Evolutionary conservation across 768 basidiomycete species (phyloP), one percentile per base, ranked within the genome.

Genomic region (Galerina marginata): DNA sequence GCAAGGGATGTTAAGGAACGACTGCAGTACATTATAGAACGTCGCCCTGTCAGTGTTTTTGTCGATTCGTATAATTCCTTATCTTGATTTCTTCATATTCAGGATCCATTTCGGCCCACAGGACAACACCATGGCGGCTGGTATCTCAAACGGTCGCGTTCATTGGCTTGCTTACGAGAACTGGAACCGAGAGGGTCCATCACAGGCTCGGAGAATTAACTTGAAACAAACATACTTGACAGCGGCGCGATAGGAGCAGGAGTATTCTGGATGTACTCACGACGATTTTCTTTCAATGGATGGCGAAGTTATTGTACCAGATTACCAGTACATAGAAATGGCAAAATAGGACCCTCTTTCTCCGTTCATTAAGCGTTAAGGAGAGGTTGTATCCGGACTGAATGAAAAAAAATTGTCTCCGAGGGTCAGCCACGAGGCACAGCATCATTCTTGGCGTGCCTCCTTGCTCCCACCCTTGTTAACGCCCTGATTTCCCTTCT

Each of bases 121-220:
- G 55, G 73, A 75, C 58, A 77, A 79, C 59, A 65, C 72, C 54
- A 33, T 66, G 74, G 36, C 75, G 65, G 15, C 29, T 80, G 79
- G 79, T 72, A 74, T 63, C 72, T 79, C 52, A 80, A 79, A 60
- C 73, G 74, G 26, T 77, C 77, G 6, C 75, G 78, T 40, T 79
- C 78, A 29, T 62, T 76, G 36, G 69, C 70, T 3, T 74, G 71
- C 54, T 59, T 80, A 42, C 74, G 73, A 26, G 78, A 80, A 64
- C 69, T 79, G 47, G 42, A 55, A 47, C 29, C 44, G 16, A 58
- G 29, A n/a, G n/a, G 23, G 38, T 20, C 42, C n/a, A 33, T 23
- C 15, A 33, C 5, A 33, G 29, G 29, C 7, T 4, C 5, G 29
- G 4, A 33, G 7, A 33, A 33, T 33, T 7, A 33, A 7, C 29